Conservation (phyloP, 2,329 filamentous ascomycete genomes). For the Exophiala sideris region DNA sequence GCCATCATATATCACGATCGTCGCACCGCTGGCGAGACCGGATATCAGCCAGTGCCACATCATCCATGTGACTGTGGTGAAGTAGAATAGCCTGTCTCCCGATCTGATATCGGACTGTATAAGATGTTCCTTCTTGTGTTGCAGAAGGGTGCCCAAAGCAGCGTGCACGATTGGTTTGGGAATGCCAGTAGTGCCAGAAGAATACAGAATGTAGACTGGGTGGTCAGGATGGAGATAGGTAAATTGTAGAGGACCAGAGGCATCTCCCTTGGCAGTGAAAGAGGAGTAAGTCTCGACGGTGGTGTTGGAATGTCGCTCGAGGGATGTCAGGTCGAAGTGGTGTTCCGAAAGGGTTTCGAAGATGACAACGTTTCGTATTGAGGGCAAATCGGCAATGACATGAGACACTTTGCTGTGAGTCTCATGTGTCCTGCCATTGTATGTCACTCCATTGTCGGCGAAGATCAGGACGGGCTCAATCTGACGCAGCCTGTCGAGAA, state of each 20-base stretch:
- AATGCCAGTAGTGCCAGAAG: conserved; percentile 78
- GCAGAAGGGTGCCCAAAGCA: conserved; percentile 80
- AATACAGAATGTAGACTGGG: conserved; percentile 91
- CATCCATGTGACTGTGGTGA: conserved; percentile 97
- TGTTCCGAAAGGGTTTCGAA: conserved; percentile 61
- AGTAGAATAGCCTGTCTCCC: conserved; percentile 78
- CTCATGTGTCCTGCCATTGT: conserved; percentile 88
- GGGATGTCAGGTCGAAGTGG: conserved; percentile 34
- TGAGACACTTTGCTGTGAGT: conserved; percentile 74
- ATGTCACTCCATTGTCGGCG: conserved; percentile 80
- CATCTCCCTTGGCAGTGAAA: conserved; percentile 46
- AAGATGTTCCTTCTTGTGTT: conserved; percentile 95
- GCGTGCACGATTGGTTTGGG: conserved; percentile 96
- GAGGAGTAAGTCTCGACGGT: conserved; percentile 41
- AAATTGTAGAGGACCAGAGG: conserved; percentile 56
- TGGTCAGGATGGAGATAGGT: conserved; percentile 78
- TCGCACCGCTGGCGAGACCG: conserved; percentile 76
- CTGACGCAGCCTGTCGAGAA: conserved; percentile 81
- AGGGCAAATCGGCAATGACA: conserved; percentile 65
- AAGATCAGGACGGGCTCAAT: conserved; percentile 81
- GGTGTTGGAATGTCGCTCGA: conserved; percentile 36
- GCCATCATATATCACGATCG: conserved; percentile 84
- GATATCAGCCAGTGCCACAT: conserved; percentile 99
- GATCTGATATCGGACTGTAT: conserved; percentile 78
- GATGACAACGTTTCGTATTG: conserved; percentile 68